phyloP scores from a whole-genome alignment of 495 filamentous ascomycete species.

The Aspergillus indologenus region DNA sequence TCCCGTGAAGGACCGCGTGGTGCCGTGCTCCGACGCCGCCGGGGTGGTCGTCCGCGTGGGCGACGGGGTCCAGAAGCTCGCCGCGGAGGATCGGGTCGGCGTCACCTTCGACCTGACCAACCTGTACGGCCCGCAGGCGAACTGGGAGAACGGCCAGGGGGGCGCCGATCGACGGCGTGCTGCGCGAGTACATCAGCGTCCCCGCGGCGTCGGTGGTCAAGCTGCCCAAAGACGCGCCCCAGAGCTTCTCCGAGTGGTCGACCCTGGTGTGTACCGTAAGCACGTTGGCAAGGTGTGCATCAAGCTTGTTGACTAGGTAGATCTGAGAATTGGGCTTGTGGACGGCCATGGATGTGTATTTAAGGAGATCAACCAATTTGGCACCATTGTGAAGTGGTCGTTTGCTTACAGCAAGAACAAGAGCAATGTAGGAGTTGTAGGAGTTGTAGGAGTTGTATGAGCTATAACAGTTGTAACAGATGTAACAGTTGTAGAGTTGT shows the following conservation, averaged over 20 bases:
- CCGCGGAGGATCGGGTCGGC: slow-evolving; percentile 61
- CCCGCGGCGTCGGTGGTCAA: slow-evolving; percentile 58
- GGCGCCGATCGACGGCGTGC: slow-evolving; percentile 60
- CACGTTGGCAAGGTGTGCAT: slow-evolving; percentile 72
- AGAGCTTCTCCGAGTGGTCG: slow-evolving; percentile 51
- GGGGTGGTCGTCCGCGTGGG: slow-evolving; percentile 65
- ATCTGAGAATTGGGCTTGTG: background rate
- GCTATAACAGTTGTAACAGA: too few relatives aligned
- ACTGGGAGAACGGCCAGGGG: slow-evolving; percentile 54
- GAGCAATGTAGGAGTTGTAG: too few relatives aligned
- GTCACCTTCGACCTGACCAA: slow-evolving; percentile 70
- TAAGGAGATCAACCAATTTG: too few relatives aligned
- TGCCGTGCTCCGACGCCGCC: slow-evolving; percentile 68
- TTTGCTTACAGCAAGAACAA: too few relatives aligned
- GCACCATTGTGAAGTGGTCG: too few relatives aligned
- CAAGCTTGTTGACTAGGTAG: slow-evolving; percentile 4
- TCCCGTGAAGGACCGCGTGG: slow-evolving; percentile 48
- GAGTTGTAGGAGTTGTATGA: too few relatives aligned
- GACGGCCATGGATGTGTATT: too few relatives aligned
- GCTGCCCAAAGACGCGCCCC: slow-evolving; percentile 55
- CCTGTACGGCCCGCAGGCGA: slow-evolving; percentile 45
- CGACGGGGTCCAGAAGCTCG: slow-evolving; percentile 54
- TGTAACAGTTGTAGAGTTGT: too few relatives aligned
- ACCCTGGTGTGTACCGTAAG: slow-evolving; percentile 56
- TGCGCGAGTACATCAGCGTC: slow-evolving; percentile 62